Evolutionary conservation across 2,329 filamentous ascomycete species (phyloP).

Genomic region (Aspergillus sp.): DNA sequence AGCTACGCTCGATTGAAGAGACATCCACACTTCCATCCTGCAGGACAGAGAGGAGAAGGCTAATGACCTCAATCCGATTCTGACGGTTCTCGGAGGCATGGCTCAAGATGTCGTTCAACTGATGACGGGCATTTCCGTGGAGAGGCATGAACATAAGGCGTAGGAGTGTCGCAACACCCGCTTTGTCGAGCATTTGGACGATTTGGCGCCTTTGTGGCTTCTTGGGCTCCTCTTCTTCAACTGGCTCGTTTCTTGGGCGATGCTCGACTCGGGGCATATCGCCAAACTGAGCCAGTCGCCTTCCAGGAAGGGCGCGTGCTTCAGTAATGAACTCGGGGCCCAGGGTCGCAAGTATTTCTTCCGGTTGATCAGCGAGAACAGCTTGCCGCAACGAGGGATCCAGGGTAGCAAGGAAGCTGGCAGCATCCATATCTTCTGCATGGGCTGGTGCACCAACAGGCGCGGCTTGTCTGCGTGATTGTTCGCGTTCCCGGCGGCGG

Average conservation of each 20-base stretch:
- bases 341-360: constrained; percentile 76
- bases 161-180: constrained; percentile 89
- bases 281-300: constrained; percentile 51
- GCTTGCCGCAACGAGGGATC: constrained; percentile 79
- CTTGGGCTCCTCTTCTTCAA: constrained; percentile 45
- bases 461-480: constrained; percentile 64
- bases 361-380: constrained; percentile 86
- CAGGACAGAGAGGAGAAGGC: constrained; percentile 83
- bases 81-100: constrained; percentile 96
- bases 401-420: constrained; percentile 86
- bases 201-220: constrained; percentile 74
- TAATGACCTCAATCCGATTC: constrained; percentile 89
- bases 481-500: constrained; percentile 80
- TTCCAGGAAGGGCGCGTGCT: constrained; percentile 65
- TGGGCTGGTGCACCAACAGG: constrained; percentile 44
- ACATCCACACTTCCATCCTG: constrained; percentile 94
- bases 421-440: constrained; percentile 82
- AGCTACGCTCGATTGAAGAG: constrained; percentile 90
- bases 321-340: constrained; percentile 83
- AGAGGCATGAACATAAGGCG: constrained; percentile 98
- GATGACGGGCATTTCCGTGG: constrained; percentile 76
- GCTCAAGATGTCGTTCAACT: constrained; percentile 80
- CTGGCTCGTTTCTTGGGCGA: constrained; percentile 28
- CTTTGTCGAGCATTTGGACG: constrained; percentile 95
- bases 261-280: constrained; percentile 37